These are phyloP conservation scores for Botryobasidium botryosum DNA, from an alignment of 768 basidiomycete genomes.

Conservation along the genomic window DNA sequence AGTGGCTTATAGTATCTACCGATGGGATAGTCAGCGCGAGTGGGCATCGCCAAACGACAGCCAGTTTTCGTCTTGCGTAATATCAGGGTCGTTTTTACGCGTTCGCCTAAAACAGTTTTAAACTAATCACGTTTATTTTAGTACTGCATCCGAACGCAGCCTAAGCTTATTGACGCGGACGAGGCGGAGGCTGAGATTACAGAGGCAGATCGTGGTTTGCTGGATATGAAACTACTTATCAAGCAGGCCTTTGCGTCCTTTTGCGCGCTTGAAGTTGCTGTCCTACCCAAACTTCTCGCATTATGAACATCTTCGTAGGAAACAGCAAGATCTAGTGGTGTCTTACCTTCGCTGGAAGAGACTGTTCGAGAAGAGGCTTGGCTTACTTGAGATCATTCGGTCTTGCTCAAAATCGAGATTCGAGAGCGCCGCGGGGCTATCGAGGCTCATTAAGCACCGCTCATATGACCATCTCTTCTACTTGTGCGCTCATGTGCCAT, in stretches of 20 bases:
- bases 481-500: background rate
- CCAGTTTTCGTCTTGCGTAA: too few relatives aligned
- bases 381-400: slow-evolving; percentile 57
- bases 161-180: slow-evolving; percentile 42
- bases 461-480: background rate
- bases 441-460: slow-evolving; percentile 54
- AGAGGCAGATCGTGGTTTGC: slow-evolving; percentile 63
- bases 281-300: slow-evolving; percentile 47
- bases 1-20: too few relatives aligned
- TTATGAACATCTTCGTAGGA: slow-evolving; percentile 46
- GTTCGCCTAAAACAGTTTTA: too few relatives aligned
- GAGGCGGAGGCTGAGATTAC: slow-evolving; percentile 33
- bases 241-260: background rate
- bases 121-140: too few relatives aligned
- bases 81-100: too few relatives aligned
- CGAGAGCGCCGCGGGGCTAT: slow-evolving; percentile 83
- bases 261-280: background rate
- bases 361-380: slow-evolving; percentile 54
- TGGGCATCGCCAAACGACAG: too few relatives aligned
- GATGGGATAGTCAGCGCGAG: too few relatives aligned
- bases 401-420: slow-evolving; percentile 66
- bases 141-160: too few relatives aligned
- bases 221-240: slow-evolving; percentile 46
- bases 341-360: slow-evolving; percentile 67
- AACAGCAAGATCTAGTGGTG: slow-evolving; percentile 57